Conservation (phyloP, 805 yeast species). For the Starmera amethionina region DNA sequence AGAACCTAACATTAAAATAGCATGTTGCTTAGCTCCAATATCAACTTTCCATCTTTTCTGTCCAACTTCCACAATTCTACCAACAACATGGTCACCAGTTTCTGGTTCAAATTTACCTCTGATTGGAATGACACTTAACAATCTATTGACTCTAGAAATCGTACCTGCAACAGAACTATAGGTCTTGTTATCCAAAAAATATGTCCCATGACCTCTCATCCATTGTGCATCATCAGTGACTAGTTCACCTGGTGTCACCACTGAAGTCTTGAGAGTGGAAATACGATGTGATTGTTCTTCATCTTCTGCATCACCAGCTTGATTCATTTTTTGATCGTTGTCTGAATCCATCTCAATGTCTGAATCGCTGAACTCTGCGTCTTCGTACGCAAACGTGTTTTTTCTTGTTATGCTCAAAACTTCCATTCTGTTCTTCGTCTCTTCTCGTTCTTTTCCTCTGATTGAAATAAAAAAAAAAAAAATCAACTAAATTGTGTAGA, state of each 20-base stretch:
- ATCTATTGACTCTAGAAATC: constrained; percentile 74
- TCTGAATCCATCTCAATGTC: constrained; percentile 25
- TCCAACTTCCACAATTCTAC: constrained; percentile 90
- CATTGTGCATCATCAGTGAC: constrained; percentile 93
- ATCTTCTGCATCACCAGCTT: constrained; percentile 17
- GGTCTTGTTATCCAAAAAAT: constrained; percentile 62
- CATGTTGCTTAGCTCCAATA: constrained; percentile 91
- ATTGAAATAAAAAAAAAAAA: no score
- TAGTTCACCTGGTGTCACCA: constrained; percentile 93
- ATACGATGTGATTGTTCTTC: constrained; percentile 10
- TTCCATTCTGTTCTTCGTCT: background rate
- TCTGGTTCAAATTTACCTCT: constrained; percentile 87
- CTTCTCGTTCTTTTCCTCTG: no score
- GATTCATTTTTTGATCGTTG: constrained; percentile 21
- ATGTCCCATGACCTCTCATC: constrained; percentile 99
- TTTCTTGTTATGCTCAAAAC: background rate
- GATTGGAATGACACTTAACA: constrained; percentile 77
- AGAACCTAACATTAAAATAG: constrained; percentile 86
- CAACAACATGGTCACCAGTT: constrained; percentile 93
- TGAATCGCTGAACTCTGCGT: constrained; percentile 2
- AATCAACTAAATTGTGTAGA: no score
- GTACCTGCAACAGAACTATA: constrained; percentile 91
- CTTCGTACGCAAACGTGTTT: constrained; percentile 6
- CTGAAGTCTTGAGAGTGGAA: constrained; percentile 19
- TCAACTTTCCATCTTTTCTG: constrained; percentile 95